These are phyloP conservation scores for Olyra latifolia DNA, from an alignment of 176 grass and related monocot species.

Conservation along the genomic window DNA sequence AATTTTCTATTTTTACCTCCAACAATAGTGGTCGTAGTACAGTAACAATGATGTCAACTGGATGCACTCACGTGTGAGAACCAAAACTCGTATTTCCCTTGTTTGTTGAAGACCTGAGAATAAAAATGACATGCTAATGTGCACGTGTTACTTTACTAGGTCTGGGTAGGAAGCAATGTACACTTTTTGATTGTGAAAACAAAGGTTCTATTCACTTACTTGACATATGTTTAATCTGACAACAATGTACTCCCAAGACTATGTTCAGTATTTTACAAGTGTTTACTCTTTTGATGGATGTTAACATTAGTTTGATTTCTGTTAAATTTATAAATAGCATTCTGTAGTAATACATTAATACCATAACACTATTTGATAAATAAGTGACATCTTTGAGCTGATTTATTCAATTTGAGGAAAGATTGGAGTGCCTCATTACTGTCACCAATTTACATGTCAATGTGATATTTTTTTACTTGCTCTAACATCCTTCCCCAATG, in stretches of 20 bases:
- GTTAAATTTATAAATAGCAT: neutral
- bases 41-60: neutral
- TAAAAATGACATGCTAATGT: neutral
- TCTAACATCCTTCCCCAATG: neutral
- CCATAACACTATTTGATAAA: neutral
- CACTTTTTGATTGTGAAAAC: slow-evolving; percentile 1
- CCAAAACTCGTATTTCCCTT: neutral
- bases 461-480: slow-evolving; percentile 1
- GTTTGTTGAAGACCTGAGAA: neutral
- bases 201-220: neutral
- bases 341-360: neutral
- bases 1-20: slow-evolving; percentile 6
- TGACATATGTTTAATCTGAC: slow-evolving; percentile 7
- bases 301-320: neutral
- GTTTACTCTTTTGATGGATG: neutral
- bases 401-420: neutral
- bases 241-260: neutral
- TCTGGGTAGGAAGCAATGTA: neutral
- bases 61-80: neutral
- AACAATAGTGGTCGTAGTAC: neutral
- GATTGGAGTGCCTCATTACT: neutral
- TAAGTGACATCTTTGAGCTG: neutral
- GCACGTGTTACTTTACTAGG: neutral
- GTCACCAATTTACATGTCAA: neutral
- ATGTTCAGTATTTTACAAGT: neutral